Evolutionary conservation across 768 basidiomycete genomes (phyloP).

Genomic region (Trichaptum fuscoviolaceum): DNA sequence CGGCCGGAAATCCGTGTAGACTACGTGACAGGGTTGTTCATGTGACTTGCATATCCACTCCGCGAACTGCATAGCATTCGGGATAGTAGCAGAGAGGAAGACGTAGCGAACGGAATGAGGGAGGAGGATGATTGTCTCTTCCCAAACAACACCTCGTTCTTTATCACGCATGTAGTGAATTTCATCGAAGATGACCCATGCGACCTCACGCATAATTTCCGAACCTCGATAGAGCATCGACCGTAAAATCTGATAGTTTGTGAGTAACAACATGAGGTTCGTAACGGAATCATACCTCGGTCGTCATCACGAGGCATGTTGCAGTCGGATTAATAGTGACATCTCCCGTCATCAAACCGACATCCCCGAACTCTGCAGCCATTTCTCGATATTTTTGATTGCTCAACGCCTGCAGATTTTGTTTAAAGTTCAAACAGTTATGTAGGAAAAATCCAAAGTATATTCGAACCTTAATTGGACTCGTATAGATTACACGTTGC

Average conservation of each 20-base stretch:
- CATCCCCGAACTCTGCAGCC: constrained; percentile 94
- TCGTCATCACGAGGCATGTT: constrained; percentile 98
- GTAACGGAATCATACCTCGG: constrained; percentile 60
- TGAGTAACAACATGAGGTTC: not conserved
- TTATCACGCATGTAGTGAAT: constrained; percentile 99
- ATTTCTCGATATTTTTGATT: constrained; percentile 99
- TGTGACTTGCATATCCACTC: constrained; percentile 99
- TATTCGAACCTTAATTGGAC: constrained; percentile 91
- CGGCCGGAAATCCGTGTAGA: constrained; percentile 98
- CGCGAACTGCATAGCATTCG: constrained; percentile 99
- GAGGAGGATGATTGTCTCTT: constrained; percentile 96
- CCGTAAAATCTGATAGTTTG: constrained; percentile 71
- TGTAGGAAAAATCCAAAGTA: not conserved
- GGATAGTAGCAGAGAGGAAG: constrained; percentile 98
- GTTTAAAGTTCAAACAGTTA: not conserved
- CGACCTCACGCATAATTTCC: constrained; percentile 99
- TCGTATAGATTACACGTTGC: constrained; percentile 97
- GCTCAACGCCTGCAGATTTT: constrained; percentile 73
- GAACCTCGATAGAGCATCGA: constrained; percentile 99
- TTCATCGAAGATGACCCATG: constrained; percentile 99
- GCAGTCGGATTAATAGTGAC: constrained; percentile 98
- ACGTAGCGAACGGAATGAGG: constrained; percentile 96
- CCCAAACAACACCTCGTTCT: constrained; percentile 99
- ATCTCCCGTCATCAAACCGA: constrained; percentile 99
- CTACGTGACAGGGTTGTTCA: constrained; percentile 97